Percentiles rank a stretch among this genome's conserved stretches.
These are phyloP conservation scores for Pseudogymnoascus verrucosus DNA, from an alignment of 2,329 filamentous ascomycete species.

Conservation along the genomic window DNA sequence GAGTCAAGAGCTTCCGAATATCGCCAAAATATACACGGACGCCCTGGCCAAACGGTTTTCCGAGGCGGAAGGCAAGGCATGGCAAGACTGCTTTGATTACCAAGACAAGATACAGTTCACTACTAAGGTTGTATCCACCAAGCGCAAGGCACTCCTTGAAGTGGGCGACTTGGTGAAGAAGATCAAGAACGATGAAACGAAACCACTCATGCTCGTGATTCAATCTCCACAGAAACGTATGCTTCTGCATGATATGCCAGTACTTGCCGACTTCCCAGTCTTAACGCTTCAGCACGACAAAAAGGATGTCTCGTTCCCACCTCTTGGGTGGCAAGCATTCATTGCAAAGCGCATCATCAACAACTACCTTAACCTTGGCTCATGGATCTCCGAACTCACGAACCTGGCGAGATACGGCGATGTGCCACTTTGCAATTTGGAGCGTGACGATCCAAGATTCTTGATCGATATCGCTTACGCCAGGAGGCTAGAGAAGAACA, in stretches of 20 bases:
- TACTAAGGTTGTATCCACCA: conserved; percentile 78
- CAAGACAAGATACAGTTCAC: conserved; percentile 81
- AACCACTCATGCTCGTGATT: conserved; percentile 75
- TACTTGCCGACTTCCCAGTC: conserved; percentile 76
- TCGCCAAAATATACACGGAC: conserved; percentile 81
- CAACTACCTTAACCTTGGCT: conserved; percentile 86
- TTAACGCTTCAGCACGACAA: conserved; percentile 74
- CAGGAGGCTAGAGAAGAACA: conserved; percentile 77
- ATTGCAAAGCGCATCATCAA: conserved; percentile 78
- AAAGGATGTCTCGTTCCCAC: conserved; percentile 78
- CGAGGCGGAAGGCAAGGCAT: conserved; percentile 60
- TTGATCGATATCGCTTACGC: conserved; percentile 95
- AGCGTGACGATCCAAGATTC: conserved; percentile 87
- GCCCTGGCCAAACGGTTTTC: conserved; percentile 57
- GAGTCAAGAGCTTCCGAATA: conserved; percentile 76
- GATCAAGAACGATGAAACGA: conserved; percentile 74
- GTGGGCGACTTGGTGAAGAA: conserved; percentile 83
- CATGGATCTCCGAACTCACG: conserved; percentile 84
- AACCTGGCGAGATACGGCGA: conserved; percentile 87
- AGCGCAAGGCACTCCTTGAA: conserved; percentile 81
- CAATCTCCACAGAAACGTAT: conserved; percentile 81
- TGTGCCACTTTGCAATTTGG: conserved; percentile 89
- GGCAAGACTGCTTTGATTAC: conserved; percentile 78
- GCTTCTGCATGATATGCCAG: conserved; percentile 76
- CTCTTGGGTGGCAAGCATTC: conserved; percentile 87